Evolutionary conservation across 768 basidiomycete species (phyloP), one percentile per base, ranked within the genome.

Genomic region (Rubroboletus pulcherrimus): DNA sequence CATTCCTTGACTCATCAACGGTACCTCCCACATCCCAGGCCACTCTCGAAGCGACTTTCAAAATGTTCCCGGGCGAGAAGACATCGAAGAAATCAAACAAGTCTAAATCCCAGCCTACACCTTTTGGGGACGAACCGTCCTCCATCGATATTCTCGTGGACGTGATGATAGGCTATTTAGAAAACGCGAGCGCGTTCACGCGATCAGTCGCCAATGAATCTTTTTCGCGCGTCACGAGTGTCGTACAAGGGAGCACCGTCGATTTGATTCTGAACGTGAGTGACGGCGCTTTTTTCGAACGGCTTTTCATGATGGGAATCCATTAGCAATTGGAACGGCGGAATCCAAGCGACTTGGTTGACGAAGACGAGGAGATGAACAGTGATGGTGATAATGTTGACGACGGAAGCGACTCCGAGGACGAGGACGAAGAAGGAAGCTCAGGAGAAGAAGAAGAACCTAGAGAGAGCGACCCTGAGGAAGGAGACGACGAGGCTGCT

Each of bases 131-230:
- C 52, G 74, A 74, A 4, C 76, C 80, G 1, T 81, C 81, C 46
- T 85, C 93, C 1, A 83, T 95, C 52, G 93, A 97, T 58, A 72
- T 93, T 42, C 78, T 98, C 39, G 85, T 95, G 34, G 94, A 98
- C 66, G 80, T 81, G n/a, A 83, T 98, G 48, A 91, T 99, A 46
- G 92, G 92, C 7, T 87, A 91, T 66, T 73, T 99, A 37, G 93
- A 98, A 68, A 82, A 87, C 55, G 85, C 87, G 3, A 89, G 86
- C 5, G 82, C 85, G 39, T 95, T 89, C 68, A 78, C 89, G 73
- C 85, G 93, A 33, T 82, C 84, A 3, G 76, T 93, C 26, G 89
- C 88, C 7, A 93, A 87, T 49, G 83, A 90, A 61, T 85, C 84
- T 7, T 95, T 98, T 66, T 80, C 83, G 14, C 75, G 89, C 48